Base-by-base conservation (phyloP, 257 asterid genomes). In the Pogostemon cablin region DNA sequence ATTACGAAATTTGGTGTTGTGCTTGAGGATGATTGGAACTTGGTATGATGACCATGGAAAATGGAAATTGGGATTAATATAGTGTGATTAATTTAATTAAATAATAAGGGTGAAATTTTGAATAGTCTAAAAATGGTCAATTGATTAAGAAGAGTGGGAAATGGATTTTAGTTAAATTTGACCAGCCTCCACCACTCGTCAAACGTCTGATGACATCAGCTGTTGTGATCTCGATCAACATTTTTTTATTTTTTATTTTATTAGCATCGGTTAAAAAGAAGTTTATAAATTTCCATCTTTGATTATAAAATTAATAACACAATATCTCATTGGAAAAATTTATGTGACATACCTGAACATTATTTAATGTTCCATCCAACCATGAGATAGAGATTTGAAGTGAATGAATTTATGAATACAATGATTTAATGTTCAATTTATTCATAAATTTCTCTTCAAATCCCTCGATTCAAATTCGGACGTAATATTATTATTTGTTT, bases 51-150 rank as follows among this genome's bases (percentile, higher is more conserved):
- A 32, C 1, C 3, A 10, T 52, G 62, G 61, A 54, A 53, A 68
- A 53, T 3, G 4, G 72, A 9, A 42, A 9, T 39, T 4, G 66
- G 17, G 40, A 72, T 58, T 75, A 78, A 72, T 81, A 78, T 75
- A 81, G 69, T 71, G 72, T 20, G 52, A 11, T 37, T 11, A 3
- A 12, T 9, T 17, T 54, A 25, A 25, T 25, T 25, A 25, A 25
- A 25, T 25, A 25, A 25, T 25, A 25, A 25, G 32, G 32, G 32
- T 1, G 43, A 1, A 3, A 37, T 42, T 60, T 39, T 63, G 38
- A 52, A 53, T 35, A 60, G 52, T 60, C 42, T 47, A 35, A 5
- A 4, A 35, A 32, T 63, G 39, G 72, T 6, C 65, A 60, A 43
- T n/a, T 9, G 62, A 2, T 25, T 25, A 52, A 17, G 47, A 35